Evolutionary conservation across 805 yeast species (phyloP), one percentile per base, ranked within the genome.

Genomic region (Metschnikowia shivogae): DNA sequence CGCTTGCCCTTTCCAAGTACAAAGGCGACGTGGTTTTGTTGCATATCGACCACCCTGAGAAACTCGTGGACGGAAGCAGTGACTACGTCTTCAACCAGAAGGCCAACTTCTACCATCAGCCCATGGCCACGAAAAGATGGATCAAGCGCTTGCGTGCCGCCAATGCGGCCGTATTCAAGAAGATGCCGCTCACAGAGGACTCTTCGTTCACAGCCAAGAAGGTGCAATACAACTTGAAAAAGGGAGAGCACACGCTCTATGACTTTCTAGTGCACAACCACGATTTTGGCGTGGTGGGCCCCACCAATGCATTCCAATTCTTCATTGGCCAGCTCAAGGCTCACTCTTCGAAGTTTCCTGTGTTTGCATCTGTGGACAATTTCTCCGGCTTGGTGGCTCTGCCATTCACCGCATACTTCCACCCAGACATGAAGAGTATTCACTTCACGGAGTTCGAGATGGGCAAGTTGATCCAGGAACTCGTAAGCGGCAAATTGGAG

Each of bases 331-430:
- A 85, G 64, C 65, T 88, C 39, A 46, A 59, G 42, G 59, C 74
- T 12, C 57, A 56, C 31, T 87, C 86, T 50, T 48, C 63, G 2
- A 45, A 59, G 12, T 61, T 69, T 32, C 90, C 92, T 5, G 83
- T 84, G 8, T 68, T 78, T 41, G 70, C 88, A 35, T 74, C 95
- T 3, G 73, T 89, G 35, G 97, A 89, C 62, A 82, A 86, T 58
- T 74, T 88, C 58, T 81, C 87, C 47, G 79, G 82, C 3, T 64
- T 87, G 46, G 61, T 81, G 10, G 76, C 81, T 32, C 57, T 65
- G 27, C 73, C 85, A 6, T 63, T 64, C 42, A 78, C 95, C 7
- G 72, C 67, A 34, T 88, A 89, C 67, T 75, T 77, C 54, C 76
- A 82, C 57, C 63, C 74, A 1, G 68, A 78, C 20, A 80, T 81